phyloP scores from a whole-genome alignment of 2,329 filamentous ascomycete genomes.

The Botrytis elliptica region DNA sequence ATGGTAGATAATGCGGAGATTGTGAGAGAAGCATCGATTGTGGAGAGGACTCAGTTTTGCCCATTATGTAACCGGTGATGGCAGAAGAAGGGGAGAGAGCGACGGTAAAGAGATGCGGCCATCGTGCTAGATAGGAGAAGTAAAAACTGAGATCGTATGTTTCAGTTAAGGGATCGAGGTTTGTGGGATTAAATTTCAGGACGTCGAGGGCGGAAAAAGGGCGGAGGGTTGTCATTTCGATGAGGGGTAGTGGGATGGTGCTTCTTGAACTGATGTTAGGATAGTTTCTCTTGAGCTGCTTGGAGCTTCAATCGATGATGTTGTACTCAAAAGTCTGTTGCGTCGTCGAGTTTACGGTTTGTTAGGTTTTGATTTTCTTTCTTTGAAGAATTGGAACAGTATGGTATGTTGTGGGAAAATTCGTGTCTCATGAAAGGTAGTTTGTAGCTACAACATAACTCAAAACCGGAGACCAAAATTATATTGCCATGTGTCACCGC shows the following conservation, averaged over 20 bases:
- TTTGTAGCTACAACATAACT: background rate
- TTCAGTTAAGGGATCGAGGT: constrained; percentile 95
- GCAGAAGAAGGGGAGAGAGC: constrained; percentile 84
- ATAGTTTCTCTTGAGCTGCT: background rate
- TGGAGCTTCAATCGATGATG: background rate
- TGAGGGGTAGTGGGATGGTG: background rate
- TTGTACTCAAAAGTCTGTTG: background rate
- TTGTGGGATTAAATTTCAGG: constrained; percentile 87
- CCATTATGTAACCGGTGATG: constrained; percentile 96
- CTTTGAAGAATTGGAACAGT: background rate
- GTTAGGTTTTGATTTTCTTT: fast-evolving
- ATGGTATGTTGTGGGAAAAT: background rate
- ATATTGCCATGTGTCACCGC: constrained; percentile 11
- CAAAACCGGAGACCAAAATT: background rate
- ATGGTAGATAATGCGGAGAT: constrained; percentile 93
- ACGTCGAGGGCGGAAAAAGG: constrained; percentile 83
- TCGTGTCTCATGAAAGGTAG: background rate
- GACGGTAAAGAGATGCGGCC: constrained; percentile 92
- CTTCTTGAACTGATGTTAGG: background rate
- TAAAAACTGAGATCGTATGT: constrained; percentile 97
- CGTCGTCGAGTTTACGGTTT: background rate
- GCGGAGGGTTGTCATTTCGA: constrained; percentile 75
- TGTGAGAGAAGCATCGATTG: constrained; percentile 68
- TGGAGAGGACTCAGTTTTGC: constrained; percentile 88
- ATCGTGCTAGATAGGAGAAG: constrained; percentile 91